Evolutionary conservation across 257 asterid species (phyloP).

Genomic region (Lithospermum erythrorhizon): DNA sequence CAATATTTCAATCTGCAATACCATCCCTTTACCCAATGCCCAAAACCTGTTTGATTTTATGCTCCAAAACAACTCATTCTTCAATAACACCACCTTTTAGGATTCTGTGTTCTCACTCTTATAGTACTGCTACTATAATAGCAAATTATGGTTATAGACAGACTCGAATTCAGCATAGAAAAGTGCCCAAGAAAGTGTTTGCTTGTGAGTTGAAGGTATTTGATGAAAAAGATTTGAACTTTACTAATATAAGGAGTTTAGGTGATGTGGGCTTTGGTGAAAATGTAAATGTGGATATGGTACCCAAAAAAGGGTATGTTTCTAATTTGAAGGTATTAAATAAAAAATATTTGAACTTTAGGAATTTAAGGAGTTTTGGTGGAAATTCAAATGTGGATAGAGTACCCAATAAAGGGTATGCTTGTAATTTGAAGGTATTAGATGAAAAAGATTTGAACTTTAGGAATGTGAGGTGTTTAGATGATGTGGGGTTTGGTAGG

Average conservation of each 20-base stretch:
- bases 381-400: constrained; percentile 1
- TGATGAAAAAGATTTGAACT: too few species aligned
- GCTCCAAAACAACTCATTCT: constrained; percentile 10
- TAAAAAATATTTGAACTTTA: too few species aligned
- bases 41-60: constrained; percentile 24
- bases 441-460: too few species aligned
- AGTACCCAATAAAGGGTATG: constrained; percentile 31
- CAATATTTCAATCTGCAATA: constrained; percentile 6
- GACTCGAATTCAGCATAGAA: constrained; percentile 4
- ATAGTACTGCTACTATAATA: constrained; percentile 23
- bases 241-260: too few species aligned
- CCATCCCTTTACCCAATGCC: constrained; percentile 25
- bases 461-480: too few species aligned
- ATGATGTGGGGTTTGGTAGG: too few species aligned
- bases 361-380: too few species aligned
- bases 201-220: neutral
- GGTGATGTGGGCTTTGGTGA: too few species aligned
- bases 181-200: constrained; percentile 2
- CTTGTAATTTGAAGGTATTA: constrained; percentile 11
- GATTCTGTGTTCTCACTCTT: constrained; percentile 14
- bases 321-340: too few species aligned
- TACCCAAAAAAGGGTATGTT: constrained; percentile 8
- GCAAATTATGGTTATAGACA: constrained; percentile 5
- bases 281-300: constrained; percentile 3
- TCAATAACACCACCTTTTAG: constrained; percentile 8